phyloP scores from a whole-genome alignment of 1,139 yeast genomes.

The Kodamaea suecica region DNA sequence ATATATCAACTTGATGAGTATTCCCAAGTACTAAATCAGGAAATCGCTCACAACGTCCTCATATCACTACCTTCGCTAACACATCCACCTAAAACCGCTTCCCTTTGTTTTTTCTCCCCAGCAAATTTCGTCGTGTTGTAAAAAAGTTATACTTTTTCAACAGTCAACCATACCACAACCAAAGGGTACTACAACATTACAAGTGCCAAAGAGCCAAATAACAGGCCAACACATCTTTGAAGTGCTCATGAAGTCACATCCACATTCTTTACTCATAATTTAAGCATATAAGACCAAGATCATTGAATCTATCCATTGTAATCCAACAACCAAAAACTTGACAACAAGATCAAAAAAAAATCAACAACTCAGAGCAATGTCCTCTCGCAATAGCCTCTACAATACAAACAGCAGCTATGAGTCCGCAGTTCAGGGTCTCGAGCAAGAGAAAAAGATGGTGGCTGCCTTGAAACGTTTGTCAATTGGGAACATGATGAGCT shows the following conservation, averaged over 20 bases:
- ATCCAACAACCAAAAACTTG: background rate
- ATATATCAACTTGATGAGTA: too few relatives aligned
- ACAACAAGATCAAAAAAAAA: too few relatives aligned
- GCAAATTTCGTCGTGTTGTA: constrained; percentile 2
- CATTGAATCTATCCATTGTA: background rate
- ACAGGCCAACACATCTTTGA: background rate
- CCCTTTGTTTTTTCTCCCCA: background rate
- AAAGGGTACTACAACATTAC: too few relatives aligned
- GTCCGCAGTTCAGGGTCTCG: constrained; percentile 48
- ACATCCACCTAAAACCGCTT: too few relatives aligned
- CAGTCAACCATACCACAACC: too few relatives aligned
- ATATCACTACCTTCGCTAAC: background rate
- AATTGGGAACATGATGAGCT: constrained; percentile 51
- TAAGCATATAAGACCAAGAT: background rate
- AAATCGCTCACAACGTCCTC: too few relatives aligned
- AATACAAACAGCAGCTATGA: constrained; percentile 22
- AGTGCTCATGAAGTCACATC: constrained; percentile 2
- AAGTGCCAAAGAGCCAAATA: too few relatives aligned
- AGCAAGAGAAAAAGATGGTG: constrained; percentile 57
- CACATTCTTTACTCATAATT: background rate
- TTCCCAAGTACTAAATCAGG: too few relatives aligned
- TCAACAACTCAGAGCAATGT: background rate
- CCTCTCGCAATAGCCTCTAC: constrained; percentile 1
- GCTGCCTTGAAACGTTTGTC: constrained; percentile 56
- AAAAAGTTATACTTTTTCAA: constrained; percentile 1